A percentile compares a stretch with the other conserved stretches of the same genome.
These are phyloP conservation scores for Neocucurbitaria cava DNA, from an alignment of 2,329 filamentous ascomycete genomes.

Conservation along the genomic window DNA sequence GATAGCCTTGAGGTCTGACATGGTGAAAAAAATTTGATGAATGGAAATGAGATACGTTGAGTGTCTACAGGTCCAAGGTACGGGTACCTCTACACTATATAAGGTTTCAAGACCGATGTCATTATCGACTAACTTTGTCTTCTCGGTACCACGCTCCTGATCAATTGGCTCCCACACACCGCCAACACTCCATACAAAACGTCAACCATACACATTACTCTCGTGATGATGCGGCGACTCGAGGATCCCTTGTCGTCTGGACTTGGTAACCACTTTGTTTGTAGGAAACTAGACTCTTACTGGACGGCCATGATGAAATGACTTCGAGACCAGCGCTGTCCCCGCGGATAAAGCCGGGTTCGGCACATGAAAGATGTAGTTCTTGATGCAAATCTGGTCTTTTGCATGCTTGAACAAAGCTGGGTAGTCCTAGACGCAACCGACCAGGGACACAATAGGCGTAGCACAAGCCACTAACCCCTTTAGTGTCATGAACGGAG, in stretches of 20 bases:
- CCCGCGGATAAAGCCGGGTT: slow-evolving; percentile 27
- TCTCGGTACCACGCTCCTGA: slow-evolving; percentile 21
- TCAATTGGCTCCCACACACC: slow-evolving; percentile 33
- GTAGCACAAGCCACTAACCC: slow-evolving; percentile 24
- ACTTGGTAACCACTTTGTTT: slow-evolving; percentile 26
- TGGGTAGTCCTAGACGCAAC: slow-evolving; percentile 25
- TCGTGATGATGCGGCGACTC: slow-evolving; percentile 25
- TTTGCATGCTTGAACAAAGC: slow-evolving; percentile 32
- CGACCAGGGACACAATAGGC: slow-evolving; percentile 21
- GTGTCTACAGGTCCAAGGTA: slow-evolving; percentile 22
- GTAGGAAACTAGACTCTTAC: slow-evolving; percentile 32
- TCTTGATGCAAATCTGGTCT: slow-evolving; percentile 27
- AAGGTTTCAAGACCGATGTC: slow-evolving; percentile 15
- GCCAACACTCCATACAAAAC: slow-evolving; percentile 22
- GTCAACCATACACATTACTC: slow-evolving; percentile 36
- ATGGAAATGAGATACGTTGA: slow-evolving; percentile 31
- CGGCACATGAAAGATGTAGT: slow-evolving; percentile 25
- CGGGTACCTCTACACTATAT: slow-evolving; percentile 25
- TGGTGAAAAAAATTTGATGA: slow-evolving; percentile 46
- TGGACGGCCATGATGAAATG: slow-evolving; percentile 43
- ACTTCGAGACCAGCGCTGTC: slow-evolving; percentile 22
- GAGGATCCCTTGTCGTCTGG: slow-evolving; percentile 31
- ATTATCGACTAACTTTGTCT: slow-evolving; percentile 15
- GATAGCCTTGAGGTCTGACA: slow-evolving; percentile 72
- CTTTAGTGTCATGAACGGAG: slow-evolving; percentile 24